Base-by-base conservation (phyloP, 1,284 basidiomycete genomes). In the Microbotryomycetes sp. region DNA sequence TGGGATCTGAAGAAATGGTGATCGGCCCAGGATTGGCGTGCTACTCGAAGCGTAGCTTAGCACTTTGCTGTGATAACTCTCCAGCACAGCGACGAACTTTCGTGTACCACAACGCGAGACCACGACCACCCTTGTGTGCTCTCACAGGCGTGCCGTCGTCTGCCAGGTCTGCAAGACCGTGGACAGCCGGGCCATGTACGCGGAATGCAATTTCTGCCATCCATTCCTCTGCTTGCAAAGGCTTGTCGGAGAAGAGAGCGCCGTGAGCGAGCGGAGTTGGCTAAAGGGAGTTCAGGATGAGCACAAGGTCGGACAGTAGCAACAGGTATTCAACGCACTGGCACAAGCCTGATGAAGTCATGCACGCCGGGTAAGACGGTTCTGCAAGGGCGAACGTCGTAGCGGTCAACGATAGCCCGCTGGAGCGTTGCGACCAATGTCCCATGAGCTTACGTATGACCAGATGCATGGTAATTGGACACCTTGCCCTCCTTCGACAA, bases 191-290 rank as follows among this genome's bases (percentile, higher is more conserved):
- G 1, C 72, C 72, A 31, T 74, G 73, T 1, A 72, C 62, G 5
- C 73, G 60, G 49, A 74, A 69, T 11, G 72, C 73, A 49, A 74
- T 53, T 50, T 74, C 73, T 51, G 60, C 71, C 49, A 73, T 64
- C 72, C 72, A 74, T 54, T 73, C 70, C 23, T 67, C 63, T 26
- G 68, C 56, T 23, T 64, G 52, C 45, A 73, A 56, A 6, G 64
- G 62, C 2, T 67, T 46, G 18, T 56, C 50, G 0, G 69, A 59
- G 65, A 71, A 74, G 54, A 72, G 45, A n/a, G 66, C 70, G 27
- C 73, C 73, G 48, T 72, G 69, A 4, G 71, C 68, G 46, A 74
- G 62, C 7, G 72, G 73, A 23, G 61, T 67, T 9, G 70, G 59
- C 57, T 65, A 52, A 13, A 1, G 18, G 26, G 35, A 5, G n/a